These are phyloP conservation scores for Penicillium sp. DNA, from an alignment of 2,329 filamentous ascomycete genomes.

Conservation along the genomic window DNA sequence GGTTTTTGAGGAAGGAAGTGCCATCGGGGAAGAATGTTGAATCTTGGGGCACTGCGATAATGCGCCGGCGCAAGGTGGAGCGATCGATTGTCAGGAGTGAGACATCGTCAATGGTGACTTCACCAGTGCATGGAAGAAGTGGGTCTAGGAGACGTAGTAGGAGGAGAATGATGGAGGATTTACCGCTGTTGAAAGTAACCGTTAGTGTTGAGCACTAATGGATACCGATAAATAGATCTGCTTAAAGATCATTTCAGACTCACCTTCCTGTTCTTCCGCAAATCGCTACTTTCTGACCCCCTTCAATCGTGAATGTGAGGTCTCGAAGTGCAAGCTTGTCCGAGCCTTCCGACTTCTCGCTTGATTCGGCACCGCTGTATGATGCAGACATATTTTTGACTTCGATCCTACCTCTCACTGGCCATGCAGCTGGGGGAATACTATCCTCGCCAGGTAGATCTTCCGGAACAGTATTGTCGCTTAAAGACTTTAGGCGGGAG, in stretches of 20 bases:
- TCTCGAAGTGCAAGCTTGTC: neutral
- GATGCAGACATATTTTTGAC: neutral
- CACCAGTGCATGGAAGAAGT: neutral
- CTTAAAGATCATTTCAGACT: neutral
- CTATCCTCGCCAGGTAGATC: neutral
- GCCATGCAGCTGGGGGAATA: neutral
- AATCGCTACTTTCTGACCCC: neutral
- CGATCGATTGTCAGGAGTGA: neutral
- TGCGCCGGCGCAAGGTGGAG: neutral
- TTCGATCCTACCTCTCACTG: neutral
- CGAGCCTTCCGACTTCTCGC: neutral
- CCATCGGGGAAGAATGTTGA: neutral
- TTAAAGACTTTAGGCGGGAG: neutral
- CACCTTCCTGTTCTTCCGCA: neutral
- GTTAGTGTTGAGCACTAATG: neutral
- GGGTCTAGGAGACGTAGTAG: neutral
- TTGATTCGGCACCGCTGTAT: neutral
- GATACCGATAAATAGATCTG: neutral
- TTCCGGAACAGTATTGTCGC: neutral
- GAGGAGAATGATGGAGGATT: neutral
- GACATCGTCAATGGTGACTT: neutral
- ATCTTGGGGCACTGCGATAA: neutral
- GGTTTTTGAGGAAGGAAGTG: neutral
- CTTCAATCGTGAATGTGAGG: neutral
- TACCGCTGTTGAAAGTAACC: neutral